Conservation (phyloP, 2,329 filamentous ascomycete genomes). For the Chaetomium olivaceum region DNA sequence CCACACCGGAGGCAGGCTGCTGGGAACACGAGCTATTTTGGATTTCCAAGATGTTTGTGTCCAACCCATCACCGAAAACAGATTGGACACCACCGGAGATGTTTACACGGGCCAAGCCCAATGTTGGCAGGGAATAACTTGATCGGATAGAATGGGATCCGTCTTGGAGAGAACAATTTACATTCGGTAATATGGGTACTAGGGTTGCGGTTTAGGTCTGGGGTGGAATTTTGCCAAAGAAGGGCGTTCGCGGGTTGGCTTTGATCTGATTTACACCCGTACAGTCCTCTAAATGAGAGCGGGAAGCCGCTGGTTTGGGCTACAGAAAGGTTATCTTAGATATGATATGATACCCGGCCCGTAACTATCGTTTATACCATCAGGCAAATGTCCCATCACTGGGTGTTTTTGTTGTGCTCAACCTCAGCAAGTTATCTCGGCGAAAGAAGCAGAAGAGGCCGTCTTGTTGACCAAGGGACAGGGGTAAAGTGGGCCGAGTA, state of each 20-base stretch:
- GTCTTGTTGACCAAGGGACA: background rate
- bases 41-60: constrained; percentile 31
- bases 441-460: too few relatives aligned
- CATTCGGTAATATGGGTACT: background rate
- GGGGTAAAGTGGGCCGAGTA: background rate
- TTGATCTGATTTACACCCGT: background rate
- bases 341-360: background rate
- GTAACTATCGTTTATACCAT: background rate
- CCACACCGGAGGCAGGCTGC: constrained; percentile 26
- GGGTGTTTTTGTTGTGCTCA: too few relatives aligned
- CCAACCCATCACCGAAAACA: constrained; percentile 5
- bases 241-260: background rate
- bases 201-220: background rate
- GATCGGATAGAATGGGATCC: background rate
- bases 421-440: too few relatives aligned
- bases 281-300: too few relatives aligned
- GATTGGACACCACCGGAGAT: constrained; percentile 26
- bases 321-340: background rate
- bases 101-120: constrained; percentile 26
- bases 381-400: too few relatives aligned
- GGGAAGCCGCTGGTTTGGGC: background rate
- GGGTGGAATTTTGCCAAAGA: background rate
- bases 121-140: constrained; percentile 19
- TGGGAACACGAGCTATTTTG: constrained; percentile 34
- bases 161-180: background rate